phyloP scores from a whole-genome alignment of 805 yeast genomes.

The Cyberlindnera xylosilytica region DNA sequence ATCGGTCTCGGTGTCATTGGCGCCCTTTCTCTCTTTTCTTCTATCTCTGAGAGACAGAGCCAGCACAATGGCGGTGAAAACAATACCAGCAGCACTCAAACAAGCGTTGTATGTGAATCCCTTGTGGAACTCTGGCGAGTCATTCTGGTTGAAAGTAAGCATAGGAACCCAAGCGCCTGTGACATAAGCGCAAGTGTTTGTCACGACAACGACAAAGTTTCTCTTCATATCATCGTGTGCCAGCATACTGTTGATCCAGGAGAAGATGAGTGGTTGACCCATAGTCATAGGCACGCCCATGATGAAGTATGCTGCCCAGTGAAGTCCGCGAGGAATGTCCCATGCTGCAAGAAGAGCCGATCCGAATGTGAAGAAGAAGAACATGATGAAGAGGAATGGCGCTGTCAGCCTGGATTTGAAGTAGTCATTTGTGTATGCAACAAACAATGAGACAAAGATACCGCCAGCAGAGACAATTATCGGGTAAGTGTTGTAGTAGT shows the following conservation, averaged over 20 bases:
- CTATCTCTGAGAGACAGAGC: neutral
- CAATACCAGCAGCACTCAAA: conserved; percentile 4
- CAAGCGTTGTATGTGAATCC: conserved; percentile 34
- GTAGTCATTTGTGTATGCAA: conserved; percentile 36
- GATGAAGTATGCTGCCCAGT: conserved; percentile 49
- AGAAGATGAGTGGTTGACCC: conserved; percentile 55
- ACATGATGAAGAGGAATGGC: conserved; percentile 37
- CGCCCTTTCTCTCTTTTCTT: neutral
- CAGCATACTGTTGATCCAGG: conserved; percentile 52
- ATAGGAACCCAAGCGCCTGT: conserved; percentile 37
- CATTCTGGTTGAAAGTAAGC: conserved; percentile 37
- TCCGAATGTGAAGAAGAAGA: conserved; percentile 42
- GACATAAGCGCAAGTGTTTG: conserved; percentile 41
- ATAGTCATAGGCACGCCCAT: conserved; percentile 45
- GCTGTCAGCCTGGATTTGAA: conserved; percentile 35
- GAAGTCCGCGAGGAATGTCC: conserved; percentile 46
- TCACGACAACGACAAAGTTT: conserved; percentile 36
- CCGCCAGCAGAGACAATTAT: conserved; percentile 37
- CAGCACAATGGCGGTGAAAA: neutral
- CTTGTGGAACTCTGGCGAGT: conserved; percentile 34
- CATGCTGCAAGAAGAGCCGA: conserved; percentile 30
- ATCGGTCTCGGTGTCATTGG: too few relatives aligned
- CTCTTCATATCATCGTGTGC: conserved; percentile 33
- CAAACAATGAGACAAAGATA: conserved; percentile 35
- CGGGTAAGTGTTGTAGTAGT: conserved; percentile 40